These are phyloP conservation scores for Lolium rigidum DNA, from an alignment of 176 grass and related monocot species.

Conservation along the genomic window DNA sequence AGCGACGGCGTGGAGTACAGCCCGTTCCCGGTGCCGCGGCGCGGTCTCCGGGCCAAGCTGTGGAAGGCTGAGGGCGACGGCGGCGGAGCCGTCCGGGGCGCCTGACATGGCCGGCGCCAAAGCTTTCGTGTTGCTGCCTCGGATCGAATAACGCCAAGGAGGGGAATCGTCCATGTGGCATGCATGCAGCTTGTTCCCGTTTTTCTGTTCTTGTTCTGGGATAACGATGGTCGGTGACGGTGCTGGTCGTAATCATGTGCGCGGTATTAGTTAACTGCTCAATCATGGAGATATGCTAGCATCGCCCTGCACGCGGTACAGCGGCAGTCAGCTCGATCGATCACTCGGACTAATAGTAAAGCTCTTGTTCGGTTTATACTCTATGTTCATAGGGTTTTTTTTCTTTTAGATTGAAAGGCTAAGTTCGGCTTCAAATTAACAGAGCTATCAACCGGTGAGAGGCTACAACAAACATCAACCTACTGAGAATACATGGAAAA, in stretches of 20 bases:
- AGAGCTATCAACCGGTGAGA: too few species aligned
- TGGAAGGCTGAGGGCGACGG: conserved; percentile 2
- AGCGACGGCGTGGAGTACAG: conserved; percentile 62
- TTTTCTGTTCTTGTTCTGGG: not conserved
- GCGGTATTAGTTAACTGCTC: not conserved
- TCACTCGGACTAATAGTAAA: not conserved
- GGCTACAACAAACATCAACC: too few species aligned
- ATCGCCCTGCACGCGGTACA: not conserved
- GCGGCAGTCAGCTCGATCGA: not conserved
- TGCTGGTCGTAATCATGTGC: conserved; percentile 15
- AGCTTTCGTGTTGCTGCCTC: not conserved
- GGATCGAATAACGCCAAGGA: not conserved
- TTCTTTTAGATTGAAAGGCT: too few species aligned
- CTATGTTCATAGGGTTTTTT: too few species aligned
- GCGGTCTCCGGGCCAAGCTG: conserved; percentile 57
- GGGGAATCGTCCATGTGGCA: not conserved
- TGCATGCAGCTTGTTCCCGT: not conserved
- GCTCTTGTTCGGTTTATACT: too few species aligned
- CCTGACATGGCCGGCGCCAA: not conserved
- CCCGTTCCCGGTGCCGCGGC: conserved; percentile 81
- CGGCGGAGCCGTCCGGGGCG: not conserved
- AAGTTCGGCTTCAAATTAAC: too few species aligned
- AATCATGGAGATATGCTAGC: not conserved
- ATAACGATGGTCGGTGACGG: not conserved
- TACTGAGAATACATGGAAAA: too few species aligned